Evolutionary conservation across 148 eudicot species (phyloP), one percentile per base, ranked within the genome.

Genomic region (Selenicereus undatus): DNA sequence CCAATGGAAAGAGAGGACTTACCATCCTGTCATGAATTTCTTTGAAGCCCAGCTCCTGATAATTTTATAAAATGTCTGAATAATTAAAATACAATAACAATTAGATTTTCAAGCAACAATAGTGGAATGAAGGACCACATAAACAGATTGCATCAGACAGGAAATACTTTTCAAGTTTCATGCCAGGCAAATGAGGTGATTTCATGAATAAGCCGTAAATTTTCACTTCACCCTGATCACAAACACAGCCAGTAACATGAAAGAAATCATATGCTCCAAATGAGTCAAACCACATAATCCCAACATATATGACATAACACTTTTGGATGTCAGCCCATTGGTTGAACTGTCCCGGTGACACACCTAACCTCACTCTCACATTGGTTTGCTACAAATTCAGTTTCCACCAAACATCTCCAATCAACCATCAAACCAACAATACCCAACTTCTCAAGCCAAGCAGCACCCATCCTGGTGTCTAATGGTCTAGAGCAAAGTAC

Each of bases 1-100:
- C 65, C n/a, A 24, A 73, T 36, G 66, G 56, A 48, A 22, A 62
- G 21, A 48, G 52, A 76, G 58, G 27, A 81, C 93, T 76, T 76
- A 94, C 98, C 98, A 94, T 92, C 98, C 98, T 24, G 98, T 91
- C 98, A 94, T 92, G 82, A 94, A 94, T 81, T 94, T 94, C 86
- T 94, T 94, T 4, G 98, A 94, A 60, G 97, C 97, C 98, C 98
- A 94, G 84, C 98, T 94, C 90, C 98, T 86, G 82, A 92, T 78
- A 71, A 92, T 92, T 87, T 92, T 94, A 87, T 86, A 91, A 82
- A 89, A 92, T 36, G 98, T 94, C 98, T 94, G 90, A 86, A 85
- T 11, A 82, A 8, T 76, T 51, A 66, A 60, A 22, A 79, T 62
- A 83, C 54, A 82, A 51, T 22, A 50, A 21, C 32, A 9, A 29